Evolutionary conservation across 495 filamentous ascomycete genomes (phyloP), one percentile per base, ranked within the genome.

Genomic region (Geoglossum glabrum): DNA sequence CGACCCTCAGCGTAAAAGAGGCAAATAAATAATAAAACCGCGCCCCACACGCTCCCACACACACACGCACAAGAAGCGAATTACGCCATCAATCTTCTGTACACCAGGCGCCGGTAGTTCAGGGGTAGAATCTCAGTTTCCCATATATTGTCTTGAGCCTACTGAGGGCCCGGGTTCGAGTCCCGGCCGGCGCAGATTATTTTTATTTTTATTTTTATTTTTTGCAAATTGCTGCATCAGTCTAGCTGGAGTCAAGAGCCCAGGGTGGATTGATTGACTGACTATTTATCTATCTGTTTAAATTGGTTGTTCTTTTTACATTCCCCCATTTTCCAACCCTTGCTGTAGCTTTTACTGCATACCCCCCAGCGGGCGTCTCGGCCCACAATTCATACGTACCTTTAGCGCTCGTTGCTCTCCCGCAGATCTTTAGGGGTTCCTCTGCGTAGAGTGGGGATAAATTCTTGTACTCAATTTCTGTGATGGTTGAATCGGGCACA

Each of bases 361-460:
- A 66, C 38, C 66, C 66, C 5, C 62, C 60, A 52, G 59, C 46
- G 26, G 62, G 62, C 9, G 63, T 68, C 55, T 68, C 66, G 3
- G 59, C 62, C 66, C 66, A 68, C 30, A 68, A 56, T 30, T 67
- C 64, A 52, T 64, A 64, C 27, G 21, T 21, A 7, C 56, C 56
- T 27, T 49, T 15, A 33, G 56, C 13, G 5, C 23, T 10, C n/a
- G 45, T 33, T 58, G 60, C 55, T 45, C 61, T 59, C 21, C 63
- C 68, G 59, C 69, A 71, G 10, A 73, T 56, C 60, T 61, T 64
- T 49, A 73, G 60, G 23, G 61, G 58, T 65, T 93, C 83, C 25
- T 77, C 76, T 1, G 78, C 83, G 70, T 83, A 90, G 17, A 97
- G 69, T 46, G 90, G 87, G 19, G 84, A 78, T n/a, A 94, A 61